Evolutionary conservation across 805 yeast genomes (phyloP), one percentile per base, ranked within the genome.

Genomic region (Cyberlindnera veronae): DNA sequence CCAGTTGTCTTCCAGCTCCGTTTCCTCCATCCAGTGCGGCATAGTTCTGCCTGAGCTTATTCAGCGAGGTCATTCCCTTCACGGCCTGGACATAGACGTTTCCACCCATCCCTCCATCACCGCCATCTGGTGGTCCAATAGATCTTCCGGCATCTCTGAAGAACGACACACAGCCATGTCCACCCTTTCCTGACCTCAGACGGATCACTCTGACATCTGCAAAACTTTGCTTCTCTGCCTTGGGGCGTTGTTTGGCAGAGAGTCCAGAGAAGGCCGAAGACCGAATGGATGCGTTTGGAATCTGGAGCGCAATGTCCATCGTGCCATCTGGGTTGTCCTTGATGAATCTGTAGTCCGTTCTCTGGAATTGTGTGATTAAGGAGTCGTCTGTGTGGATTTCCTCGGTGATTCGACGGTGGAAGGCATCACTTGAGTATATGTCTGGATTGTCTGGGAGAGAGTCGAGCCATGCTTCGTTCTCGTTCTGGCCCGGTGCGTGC

Each of bases 71-170:
- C 31, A 85, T 53, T 17, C 84, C 85, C 36, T 77, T 77, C 2
- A 81, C 79, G 3, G 95, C 96, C 57, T 82, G 86, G 2, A 93
- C 77, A 57, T 83, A 91, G 3, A 93, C 74, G 38, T 81, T 72
- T 3, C 99, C 99, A 17, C 99, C 99, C 45, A 71, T 67, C 5
- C 98, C 99, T 22, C 99, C 99, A 64, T 93, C 97, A 9, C 99
- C 99, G n/a, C 99, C 99, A 61, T 90, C 95, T 0, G 99, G 95
- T 0, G 99, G 98, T 0, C 99, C 99, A 15, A 74, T 72, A 0
- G 95, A 72, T 31, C 86, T 65, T 29, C 89, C 86, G 4, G 95
- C 85, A 50, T 88, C 98, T 49, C 96, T 69, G 44, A 81, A 74
- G 62, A 93, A 93, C 0, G 97, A 84, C 0, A 88, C 82, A 23